phyloP scores from a whole-genome alignment of 768 basidiomycete genomes.

The Lactarius tabidus region DNA sequence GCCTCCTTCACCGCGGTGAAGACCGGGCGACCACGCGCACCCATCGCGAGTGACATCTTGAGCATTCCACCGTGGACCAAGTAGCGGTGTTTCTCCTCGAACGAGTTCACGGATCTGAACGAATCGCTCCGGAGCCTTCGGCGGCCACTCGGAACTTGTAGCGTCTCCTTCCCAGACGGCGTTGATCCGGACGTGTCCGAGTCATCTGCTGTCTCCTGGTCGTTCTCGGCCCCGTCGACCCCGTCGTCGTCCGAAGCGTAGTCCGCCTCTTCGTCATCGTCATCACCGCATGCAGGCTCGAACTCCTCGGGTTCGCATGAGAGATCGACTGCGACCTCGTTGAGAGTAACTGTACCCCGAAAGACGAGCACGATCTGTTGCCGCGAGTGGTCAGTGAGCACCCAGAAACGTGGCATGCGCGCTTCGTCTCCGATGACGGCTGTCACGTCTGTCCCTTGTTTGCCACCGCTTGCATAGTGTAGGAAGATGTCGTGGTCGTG shows the following conservation, averaged over 20 bases:
- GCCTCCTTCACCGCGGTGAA: conserved; percentile 71
- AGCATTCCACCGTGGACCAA: conserved; percentile 80
- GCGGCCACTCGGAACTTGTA: not conserved
- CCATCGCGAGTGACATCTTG: conserved; percentile 77
- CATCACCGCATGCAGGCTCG: conserved; percentile 33
- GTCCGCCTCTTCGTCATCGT: conserved; percentile 26
- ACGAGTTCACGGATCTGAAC: conserved; percentile 20
- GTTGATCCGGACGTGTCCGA: conserved; percentile 1
- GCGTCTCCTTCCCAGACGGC: not conserved
- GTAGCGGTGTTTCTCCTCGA: conserved; percentile 37
- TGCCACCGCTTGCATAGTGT: conserved; percentile 41
- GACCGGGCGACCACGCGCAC: conserved; percentile 68
- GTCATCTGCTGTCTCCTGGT: not conserved
- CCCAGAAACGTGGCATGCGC: conserved; percentile 82
- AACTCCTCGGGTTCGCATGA: conserved; percentile 75
- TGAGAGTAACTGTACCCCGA: conserved; percentile 73
- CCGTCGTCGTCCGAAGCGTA: conserved; percentile 9
- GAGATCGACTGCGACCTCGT: conserved; percentile 81
- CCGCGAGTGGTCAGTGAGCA: conserved; percentile 74
- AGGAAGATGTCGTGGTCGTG: conserved; percentile 84
- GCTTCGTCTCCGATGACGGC: conserved; percentile 64
- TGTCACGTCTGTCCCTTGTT: conserved; percentile 17
- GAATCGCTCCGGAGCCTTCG: conserved; percentile 19
- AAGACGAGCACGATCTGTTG: conserved; percentile 69
- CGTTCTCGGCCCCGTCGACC: conserved; percentile 29